Conservation (phyloP, 192 early-diverging fungal species). For the Spizellomyces sp. region DNA sequence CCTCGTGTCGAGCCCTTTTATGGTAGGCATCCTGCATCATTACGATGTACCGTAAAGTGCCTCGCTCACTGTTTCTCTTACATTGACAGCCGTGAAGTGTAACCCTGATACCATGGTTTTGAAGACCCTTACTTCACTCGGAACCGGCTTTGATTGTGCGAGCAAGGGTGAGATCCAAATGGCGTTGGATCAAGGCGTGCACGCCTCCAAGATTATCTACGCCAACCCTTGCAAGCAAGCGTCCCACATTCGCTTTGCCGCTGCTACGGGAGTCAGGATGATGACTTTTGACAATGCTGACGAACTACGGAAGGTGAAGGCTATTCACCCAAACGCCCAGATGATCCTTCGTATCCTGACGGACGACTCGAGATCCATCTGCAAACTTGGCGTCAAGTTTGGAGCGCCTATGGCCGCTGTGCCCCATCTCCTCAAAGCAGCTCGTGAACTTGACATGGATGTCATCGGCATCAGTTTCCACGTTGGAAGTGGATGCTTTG, state of each 20-base stretch:
- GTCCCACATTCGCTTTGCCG: conserved; percentile 89
- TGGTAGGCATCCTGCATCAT: conserved; percentile 52
- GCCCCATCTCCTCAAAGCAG: conserved; percentile 67
- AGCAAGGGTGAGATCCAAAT: conserved; percentile 89
- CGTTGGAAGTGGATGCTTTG: conserved; percentile 93
- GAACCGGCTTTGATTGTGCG: conserved; percentile 98
- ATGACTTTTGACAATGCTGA: conserved; percentile 99
- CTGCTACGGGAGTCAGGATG: conserved; percentile 72
- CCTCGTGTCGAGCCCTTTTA: conserved; percentile 96
- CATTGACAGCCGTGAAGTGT: conserved; percentile 86
- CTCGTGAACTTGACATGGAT: conserved; percentile 76
- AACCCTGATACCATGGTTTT: conserved; percentile 89
- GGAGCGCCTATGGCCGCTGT: conserved; percentile 81
- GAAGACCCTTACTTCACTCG: conserved; percentile 76
- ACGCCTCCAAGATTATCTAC: conserved; percentile 84
- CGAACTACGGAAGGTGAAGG: conserved; percentile 93
- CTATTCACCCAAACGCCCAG: conserved; percentile 77
- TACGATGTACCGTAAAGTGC: conserved; percentile 5
- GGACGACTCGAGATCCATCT: conserved; percentile 91
- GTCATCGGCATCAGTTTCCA: conserved; percentile 95
- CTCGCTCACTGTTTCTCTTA: not conserved
- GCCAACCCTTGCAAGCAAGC: conserved; percentile 99
- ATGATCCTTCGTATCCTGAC: conserved; percentile 92
- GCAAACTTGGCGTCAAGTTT: conserved; percentile 95
- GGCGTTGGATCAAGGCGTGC: conserved; percentile 72